Base-by-base conservation (phyloP, 2,329 filamentous ascomycete species). In the Penicillium sp. region DNA sequence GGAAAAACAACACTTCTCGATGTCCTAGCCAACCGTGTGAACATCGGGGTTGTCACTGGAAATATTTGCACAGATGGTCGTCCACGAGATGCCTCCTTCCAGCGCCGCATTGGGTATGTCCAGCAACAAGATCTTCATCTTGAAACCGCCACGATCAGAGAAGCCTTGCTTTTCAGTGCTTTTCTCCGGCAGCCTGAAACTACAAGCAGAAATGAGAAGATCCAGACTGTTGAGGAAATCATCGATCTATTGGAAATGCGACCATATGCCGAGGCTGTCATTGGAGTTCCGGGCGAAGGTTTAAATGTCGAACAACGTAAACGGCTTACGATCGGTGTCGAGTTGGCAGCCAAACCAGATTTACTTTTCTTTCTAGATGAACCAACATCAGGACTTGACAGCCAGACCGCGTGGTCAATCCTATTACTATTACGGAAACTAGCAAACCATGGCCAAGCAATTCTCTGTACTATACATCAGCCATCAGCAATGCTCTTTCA, bases 381-480 rank as follows among this genome's bases (percentile, higher is more conserved):
- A 71, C 92, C 92, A 16, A 96, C 91, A 3, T 95, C 91, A 42
- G 92, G 92, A 76, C 83, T 96, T 6, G 92, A 96, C 70, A 90
- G 85, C 60, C 91, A 96, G 72, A 94, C 89, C 1, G 91, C 90
- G 0, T 96, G 90, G 90, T 87, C 90, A 61, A 96, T 96, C 66
- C 81, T 90, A 49, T 84, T 87, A 64, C 82, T 96, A n/a, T 81
- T 97, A 30, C 86, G 93, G 72, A 95, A 93, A 74, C 79, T 96
- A 28, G 90, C 91, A 63, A 88, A 93, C 70, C 86, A 83, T 57
- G 92, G 92, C 11, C 90, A 94, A 70, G 91, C 92, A 26, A 87
- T 96, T 68, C 83, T 96, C 12, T 95, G 90, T 74, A 96, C 92
- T 0, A 96, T 96, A 59, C 92, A 97, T 70, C 92, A 97, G 71